phyloP scores from a whole-genome alignment of 495 filamentous ascomycete genomes.

The Neurospora intermedia region DNA sequence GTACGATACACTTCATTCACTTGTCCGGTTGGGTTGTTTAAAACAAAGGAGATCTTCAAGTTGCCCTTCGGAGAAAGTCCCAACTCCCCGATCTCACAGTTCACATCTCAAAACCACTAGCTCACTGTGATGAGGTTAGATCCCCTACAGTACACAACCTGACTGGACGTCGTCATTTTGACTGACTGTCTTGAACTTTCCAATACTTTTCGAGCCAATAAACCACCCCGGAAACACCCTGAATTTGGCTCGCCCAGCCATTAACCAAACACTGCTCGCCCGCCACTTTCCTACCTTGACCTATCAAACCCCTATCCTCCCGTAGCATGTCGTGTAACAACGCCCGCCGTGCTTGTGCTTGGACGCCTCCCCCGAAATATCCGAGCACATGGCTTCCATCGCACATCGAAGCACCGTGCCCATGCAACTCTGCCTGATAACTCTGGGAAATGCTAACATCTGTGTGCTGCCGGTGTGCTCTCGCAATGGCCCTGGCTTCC shows the following conservation, averaged over 20 bases:
- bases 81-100: background rate
- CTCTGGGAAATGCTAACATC: background rate
- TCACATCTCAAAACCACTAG: background rate
- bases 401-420: background rate
- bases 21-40: background rate
- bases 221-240: background rate
- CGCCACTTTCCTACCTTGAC: background rate
- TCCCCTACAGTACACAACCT: background rate
- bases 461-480: background rate
- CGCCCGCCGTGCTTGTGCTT: background rate
- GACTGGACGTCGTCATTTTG: background rate
- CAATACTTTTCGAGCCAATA: background rate
- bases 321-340: background rate
- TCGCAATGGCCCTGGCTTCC: background rate
- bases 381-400: background rate
- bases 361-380: background rate
- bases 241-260: background rate
- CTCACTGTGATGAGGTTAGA: background rate
- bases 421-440: background rate
- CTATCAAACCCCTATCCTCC: background rate
- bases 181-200: background rate
- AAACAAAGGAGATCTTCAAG: background rate
- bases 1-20: background rate
- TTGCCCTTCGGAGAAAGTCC: background rate
- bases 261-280: background rate